Evolutionary conservation across 208 protist species (phyloP).

Genomic region (Naegleria fowleri): DNA sequence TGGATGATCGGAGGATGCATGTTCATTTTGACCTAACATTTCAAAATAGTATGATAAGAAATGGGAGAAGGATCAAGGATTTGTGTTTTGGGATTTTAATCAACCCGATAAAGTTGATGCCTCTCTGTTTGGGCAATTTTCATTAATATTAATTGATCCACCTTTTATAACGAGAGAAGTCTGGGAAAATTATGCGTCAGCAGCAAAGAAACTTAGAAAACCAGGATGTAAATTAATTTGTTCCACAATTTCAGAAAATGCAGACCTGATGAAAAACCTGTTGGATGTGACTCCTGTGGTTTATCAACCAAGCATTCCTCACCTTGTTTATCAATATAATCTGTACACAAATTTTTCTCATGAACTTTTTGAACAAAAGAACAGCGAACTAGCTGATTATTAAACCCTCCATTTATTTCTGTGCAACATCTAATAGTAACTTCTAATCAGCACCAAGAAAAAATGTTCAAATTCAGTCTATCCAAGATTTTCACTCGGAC

Average conservation of each 20-base stretch:
- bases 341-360: slow-evolving; percentile 55
- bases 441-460: too few species aligned
- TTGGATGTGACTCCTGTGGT: slow-evolving; percentile 49
- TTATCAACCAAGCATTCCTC: slow-evolving; percentile 65
- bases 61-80: slow-evolving; percentile 59
- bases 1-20: not conserved
- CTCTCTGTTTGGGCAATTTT: slow-evolving; percentile 63
- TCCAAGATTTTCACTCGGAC: too few species aligned
- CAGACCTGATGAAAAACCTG: slow-evolving; percentile 54
- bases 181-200: slow-evolving; percentile 67
- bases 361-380: not conserved
- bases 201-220: slow-evolving; percentile 51
- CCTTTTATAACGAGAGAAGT: slow-evolving; percentile 83
- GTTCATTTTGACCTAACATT: slow-evolving; percentile 50
- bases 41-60: slow-evolving; percentile 76
- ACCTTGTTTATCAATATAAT: slow-evolving; percentile 86
- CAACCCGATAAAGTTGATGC: slow-evolving; percentile 58
- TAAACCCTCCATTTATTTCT: too few species aligned
- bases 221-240: slow-evolving; percentile 58
- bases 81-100: slow-evolving; percentile 77
- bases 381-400: not conserved
- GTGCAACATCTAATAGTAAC: too few species aligned
- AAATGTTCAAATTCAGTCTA: too few species aligned
- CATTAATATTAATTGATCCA: slow-evolving; percentile 83
- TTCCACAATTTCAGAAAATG: slow-evolving; percentile 79